A percentile compares a stretch with the other conserved stretches of the same genome.
Evolutionary conservation across 2,329 filamentous ascomycete species (phyloP).

Genomic region (Epichloe bromicola): DNA sequence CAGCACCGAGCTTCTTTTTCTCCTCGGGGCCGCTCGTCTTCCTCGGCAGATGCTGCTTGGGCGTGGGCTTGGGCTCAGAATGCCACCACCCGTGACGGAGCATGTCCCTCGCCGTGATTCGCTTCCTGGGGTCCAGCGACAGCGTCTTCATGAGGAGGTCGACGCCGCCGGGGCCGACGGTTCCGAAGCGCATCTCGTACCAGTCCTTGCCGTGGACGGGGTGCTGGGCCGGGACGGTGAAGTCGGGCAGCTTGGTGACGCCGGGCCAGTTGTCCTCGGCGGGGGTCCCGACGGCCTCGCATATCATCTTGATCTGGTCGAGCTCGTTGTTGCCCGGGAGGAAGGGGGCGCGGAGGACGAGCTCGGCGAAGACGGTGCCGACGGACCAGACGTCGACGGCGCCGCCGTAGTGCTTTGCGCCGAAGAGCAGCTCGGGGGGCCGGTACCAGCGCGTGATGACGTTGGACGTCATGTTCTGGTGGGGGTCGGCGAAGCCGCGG

Average conservation of each 20-base stretch:
- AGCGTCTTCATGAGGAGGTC: conserved; percentile 82
- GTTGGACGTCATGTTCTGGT: conserved; percentile 77
- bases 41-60: conserved; percentile 66
- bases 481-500: conserved; percentile 77
- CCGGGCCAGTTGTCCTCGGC: conserved; percentile 94
- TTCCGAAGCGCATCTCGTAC: conserved; percentile 66
- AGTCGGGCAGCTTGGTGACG: conserved; percentile 67
- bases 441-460: conserved; percentile 97
- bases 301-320: conserved; percentile 74
- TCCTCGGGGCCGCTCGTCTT: conserved; percentile 50
- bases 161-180: conserved; percentile 68
- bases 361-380: conserved; percentile 83
- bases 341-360: conserved; percentile 71
- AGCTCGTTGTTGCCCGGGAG: conserved; percentile 76
- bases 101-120: conserved; percentile 65
- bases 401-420: conserved; percentile 76
- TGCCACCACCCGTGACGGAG: conserved; percentile 81
- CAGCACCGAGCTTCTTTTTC: conserved; percentile 68
- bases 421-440: conserved; percentile 80
- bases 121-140: conserved; percentile 71
- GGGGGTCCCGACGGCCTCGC: conserved; percentile 74
- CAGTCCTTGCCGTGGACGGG: conserved; percentile 54
- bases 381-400: conserved; percentile 92
- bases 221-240: conserved; percentile 55
- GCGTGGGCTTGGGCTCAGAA: conserved; percentile 68